These are phyloP conservation scores for Penicillium ucsense DNA, from an alignment of 495 filamentous ascomycete species.

Conservation along the genomic window DNA sequence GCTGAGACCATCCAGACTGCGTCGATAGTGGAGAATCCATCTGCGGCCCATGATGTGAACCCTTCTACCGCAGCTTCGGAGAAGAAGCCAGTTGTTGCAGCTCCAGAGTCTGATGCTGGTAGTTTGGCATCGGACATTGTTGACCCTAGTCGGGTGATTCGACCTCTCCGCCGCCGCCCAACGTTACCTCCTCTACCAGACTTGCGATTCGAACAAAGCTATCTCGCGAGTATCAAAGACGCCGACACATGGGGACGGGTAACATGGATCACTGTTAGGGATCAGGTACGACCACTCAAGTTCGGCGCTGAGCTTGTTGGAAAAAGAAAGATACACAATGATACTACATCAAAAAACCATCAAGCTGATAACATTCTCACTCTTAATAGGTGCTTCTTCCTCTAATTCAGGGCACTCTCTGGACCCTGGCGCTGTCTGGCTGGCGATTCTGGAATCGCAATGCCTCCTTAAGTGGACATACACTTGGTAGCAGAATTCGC, in stretches of 20 bases:
- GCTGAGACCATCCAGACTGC: conserved; percentile 72
- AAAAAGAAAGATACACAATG: no score
- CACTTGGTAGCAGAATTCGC: conserved; percentile 58
- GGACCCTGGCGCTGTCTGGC: conserved; percentile 66
- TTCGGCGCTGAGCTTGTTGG: background rate
- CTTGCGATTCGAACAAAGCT: conserved; percentile 94
- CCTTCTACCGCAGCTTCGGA: conserved; percentile 61
- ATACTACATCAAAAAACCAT: no score
- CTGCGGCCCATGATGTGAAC: conserved; percentile 66
- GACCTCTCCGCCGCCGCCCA: conserved; percentile 39
- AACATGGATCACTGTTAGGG: conserved; percentile 71
- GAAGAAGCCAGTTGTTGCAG: conserved; percentile 37
- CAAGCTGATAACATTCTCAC: background rate
- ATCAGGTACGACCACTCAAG: conserved; percentile 55
- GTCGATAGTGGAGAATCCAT: conserved; percentile 60
- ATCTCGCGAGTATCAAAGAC: conserved; percentile 70
- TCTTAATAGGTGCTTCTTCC: conserved; percentile 62
- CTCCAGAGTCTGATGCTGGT: conserved; percentile 37
- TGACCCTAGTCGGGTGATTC: conserved; percentile 44
- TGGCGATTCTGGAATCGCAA: conserved; percentile 78
- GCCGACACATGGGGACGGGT: conserved; percentile 70
- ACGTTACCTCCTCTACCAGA: conserved; percentile 81
- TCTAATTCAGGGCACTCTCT: conserved; percentile 72
- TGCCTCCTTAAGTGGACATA: conserved; percentile 58
- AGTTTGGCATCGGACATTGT: conserved; percentile 38